Base-by-base conservation (phyloP, 1,139 yeast species). In the Lodderomyces metapsilosis region DNA sequence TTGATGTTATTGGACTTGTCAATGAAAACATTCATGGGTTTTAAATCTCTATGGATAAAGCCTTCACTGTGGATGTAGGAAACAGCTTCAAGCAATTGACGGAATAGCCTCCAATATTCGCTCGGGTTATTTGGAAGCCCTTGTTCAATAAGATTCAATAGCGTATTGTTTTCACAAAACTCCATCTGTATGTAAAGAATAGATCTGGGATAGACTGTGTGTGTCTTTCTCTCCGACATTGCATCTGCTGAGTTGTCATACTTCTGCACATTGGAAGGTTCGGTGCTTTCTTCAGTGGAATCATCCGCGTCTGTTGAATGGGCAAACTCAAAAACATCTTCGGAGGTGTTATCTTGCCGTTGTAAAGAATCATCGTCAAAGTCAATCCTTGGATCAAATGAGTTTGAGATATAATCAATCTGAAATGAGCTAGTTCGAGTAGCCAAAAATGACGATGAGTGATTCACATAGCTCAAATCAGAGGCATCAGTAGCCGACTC, bases 11-110 rank as follows among this genome's bases (percentile, higher is more conserved):
- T 84, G 1, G 88, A 78, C 51, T 85, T 84, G 60, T 92, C 98
- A 52, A 94, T 91, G 67, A 94, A 94, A 60, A 94, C 88, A 59
- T 94, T 94, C 76, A 85, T 85, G 1, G 98, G 98, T 58, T 94
- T 94, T 54, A 94, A 73, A 59, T 94, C 99, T 43, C 98, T 74
- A 62, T 94, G 98, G 50, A 94, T 92, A 41, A 91, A 88, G 0
- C 98, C 98, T 58, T 88, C 95, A 1, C 88, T 71, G 57, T 94
- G 98, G 41, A 94, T 92, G 56, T 94, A 94, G 6, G 85, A 80
- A 37, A 94, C 76, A 0, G 97, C 99, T 54, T 92, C 98, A 16
- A 92, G 66, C 5, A 92, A 78, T 57, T 94, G 98, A 34, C 97
- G 71, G 50, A 92, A 78, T 4, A 91, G 64, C 46, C 96, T 71